A percentile compares a stretch with the other conserved stretches of the same genome.
Evolutionary conservation across 192 early-diverging fungal species (phyloP).

Genomic region (Gamsiella multidivaricata): DNA sequence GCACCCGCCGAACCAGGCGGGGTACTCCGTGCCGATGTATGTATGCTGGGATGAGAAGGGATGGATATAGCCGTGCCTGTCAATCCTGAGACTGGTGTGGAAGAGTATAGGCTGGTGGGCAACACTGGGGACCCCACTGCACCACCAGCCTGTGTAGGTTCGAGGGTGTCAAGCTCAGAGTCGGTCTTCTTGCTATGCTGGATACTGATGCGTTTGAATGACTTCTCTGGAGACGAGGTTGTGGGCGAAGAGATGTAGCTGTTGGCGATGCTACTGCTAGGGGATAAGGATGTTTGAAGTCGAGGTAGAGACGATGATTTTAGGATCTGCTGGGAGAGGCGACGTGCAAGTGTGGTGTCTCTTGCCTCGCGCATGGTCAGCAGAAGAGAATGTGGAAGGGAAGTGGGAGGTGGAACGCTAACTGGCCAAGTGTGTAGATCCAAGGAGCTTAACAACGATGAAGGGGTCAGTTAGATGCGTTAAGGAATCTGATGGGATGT

Average conservation of each 20-base stretch:
- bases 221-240: conserved; percentile 10
- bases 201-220: conserved; percentile 18
- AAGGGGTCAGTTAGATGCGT: too few relatives aligned
- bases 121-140: background rate
- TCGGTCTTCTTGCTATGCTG: conserved; percentile 21
- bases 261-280: background rate
- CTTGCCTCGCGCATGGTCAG: conserved; percentile 22
- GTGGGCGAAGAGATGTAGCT: background rate
- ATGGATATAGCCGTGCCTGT: conserved; percentile 14
- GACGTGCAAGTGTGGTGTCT: conserved; percentile 35
- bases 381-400: background rate
- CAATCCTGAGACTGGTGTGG: background rate
- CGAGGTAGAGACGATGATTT: conserved; percentile 18
- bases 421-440: too few relatives aligned
- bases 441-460: too few relatives aligned
- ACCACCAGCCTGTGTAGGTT: background rate
- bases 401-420: too few relatives aligned
- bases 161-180: conserved; percentile 9
- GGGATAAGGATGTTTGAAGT: background rate
- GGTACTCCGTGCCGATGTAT: conserved; percentile 1
- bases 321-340: conserved; percentile 29
- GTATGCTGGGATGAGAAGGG: conserved; percentile 6
- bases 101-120: background rate
- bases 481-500: too few relatives aligned
- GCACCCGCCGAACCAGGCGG: background rate